Evolutionary conservation across 2,329 filamentous ascomycete genomes (phyloP), one percentile per base, ranked within the genome.

Genomic region (Sclerotiophoma versabilis): DNA sequence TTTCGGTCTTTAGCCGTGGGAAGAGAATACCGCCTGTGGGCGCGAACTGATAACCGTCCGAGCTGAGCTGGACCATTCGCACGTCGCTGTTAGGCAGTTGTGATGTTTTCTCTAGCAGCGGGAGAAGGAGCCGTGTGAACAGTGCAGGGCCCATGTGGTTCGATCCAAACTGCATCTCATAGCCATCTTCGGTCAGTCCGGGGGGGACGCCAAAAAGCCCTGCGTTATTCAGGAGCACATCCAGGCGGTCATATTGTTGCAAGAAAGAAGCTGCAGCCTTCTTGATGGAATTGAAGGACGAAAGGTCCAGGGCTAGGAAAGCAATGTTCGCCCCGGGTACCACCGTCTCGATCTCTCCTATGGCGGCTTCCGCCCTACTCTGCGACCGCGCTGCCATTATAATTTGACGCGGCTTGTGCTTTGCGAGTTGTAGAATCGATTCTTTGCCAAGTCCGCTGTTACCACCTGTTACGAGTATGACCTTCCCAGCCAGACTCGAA

Each of bases 91-190:
- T 11, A 3, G 17, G 33, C 6, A 27, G 25, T 37, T 37, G 7
- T 2, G 75, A 72, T 0, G 79, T 77, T n/a, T 68, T 60, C 17
- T 69, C 58, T n/a, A 81, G 66, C 0, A 64, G 62, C 3, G 76
- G 77, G 1, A 78, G 62, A 1, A 82, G 69, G 0, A 79, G 68
- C 26, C 72, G 73, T 4, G 70, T 75, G 8, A 81, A 60, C 0
- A 81, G 66, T 0, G 77, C 76, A 49, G 77, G 79, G 8, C 77
- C 79, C 49, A 81, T 61, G 64, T 80, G 73, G 53, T 82, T 81
- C 5, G 73, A 76, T 8, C 75, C 80, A 44, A 81, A 77, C 32
- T 80, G 76, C 10, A 76, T 65, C 60, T 82, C 79, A 57, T 77
- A 80, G 25, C 77, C 78, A 15, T 81, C 77, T 12, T 69, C 57